These are phyloP conservation scores for Kwoniella europaea DNA, from an alignment of 768 basidiomycete species.

Conservation along the genomic window DNA sequence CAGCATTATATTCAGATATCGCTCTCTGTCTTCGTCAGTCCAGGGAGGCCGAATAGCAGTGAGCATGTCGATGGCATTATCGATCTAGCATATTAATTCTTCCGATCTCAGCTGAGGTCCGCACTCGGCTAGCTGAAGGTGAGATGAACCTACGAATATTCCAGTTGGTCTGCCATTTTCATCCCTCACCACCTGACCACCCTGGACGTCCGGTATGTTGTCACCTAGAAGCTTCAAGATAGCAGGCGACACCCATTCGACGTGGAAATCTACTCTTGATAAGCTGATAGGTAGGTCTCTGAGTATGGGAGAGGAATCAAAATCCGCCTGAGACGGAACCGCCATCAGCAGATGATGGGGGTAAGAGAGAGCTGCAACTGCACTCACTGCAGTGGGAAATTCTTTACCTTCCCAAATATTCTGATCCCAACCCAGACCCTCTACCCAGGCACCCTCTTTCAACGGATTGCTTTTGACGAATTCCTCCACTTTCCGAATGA, in stretches of 20 bases:
- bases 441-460: constrained; percentile 66
- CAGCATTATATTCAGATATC: constrained; percentile 70
- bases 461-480: constrained; percentile 37
- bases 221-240: constrained; percentile 67
- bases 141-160: constrained; percentile 48
- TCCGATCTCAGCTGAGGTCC: too few species aligned
- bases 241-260: constrained; percentile 79
- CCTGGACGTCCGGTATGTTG: constrained; percentile 70
- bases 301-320: constrained; percentile 73
- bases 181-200: constrained; percentile 77
- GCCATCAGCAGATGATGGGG: too few species aligned
- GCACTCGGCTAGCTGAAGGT: neutral
- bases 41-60: constrained; percentile 66
- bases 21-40: constrained; percentile 66
- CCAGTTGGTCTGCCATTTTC: constrained; percentile 72
- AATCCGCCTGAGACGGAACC: constrained; percentile 65
- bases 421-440: constrained; percentile 94
- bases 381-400: constrained; percentile 75
- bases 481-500: constrained; percentile 40
- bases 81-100: constrained; percentile 49
- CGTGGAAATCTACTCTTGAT: constrained; percentile 79
- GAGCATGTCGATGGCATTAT: constrained; percentile 83
- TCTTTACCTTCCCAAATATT: constrained; percentile 66
- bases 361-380: neutral
- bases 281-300: constrained; percentile 74